A percentile compares a stretch with the other conserved stretches of the same genome.
These are phyloP conservation scores for Crithidia thermophila DNA, from an alignment of 208 protist species.

Conservation along the genomic window DNA sequence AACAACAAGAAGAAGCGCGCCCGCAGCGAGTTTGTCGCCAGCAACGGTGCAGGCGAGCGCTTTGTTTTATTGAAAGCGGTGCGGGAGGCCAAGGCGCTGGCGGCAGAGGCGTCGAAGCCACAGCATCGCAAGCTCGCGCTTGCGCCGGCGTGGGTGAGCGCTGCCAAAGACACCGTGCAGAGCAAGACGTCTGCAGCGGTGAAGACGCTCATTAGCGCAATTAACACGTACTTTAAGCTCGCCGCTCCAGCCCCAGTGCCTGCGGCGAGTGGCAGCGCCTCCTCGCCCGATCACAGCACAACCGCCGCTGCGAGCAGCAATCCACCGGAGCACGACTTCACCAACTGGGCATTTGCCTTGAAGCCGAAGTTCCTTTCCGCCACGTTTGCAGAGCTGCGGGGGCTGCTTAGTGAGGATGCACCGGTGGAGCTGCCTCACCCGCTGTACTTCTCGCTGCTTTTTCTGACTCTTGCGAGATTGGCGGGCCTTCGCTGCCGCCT, in stretches of 20 bases:
- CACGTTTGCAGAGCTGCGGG: constrained; percentile 18
- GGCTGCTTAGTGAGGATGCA: constrained; percentile 1
- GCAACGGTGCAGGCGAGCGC: background rate
- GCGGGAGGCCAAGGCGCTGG: constrained; percentile 16
- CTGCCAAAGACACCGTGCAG: constrained; percentile 37
- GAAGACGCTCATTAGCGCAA: constrained; percentile 30
- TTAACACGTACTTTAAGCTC: constrained; percentile 48
- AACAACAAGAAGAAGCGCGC: background rate
- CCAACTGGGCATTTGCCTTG: constrained; percentile 38
- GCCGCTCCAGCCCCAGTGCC: background rate
- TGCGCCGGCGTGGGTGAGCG: constrained; percentile 67
- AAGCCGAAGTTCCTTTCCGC: constrained; percentile 17
- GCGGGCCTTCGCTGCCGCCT: constrained; percentile 49
- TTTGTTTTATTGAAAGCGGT: constrained; percentile 36
- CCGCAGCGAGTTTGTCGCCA: background rate
- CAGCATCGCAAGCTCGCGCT: constrained; percentile 40
- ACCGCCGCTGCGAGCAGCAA: no score
- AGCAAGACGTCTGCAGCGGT: constrained; percentile 61
- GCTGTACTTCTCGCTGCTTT: constrained; percentile 55
- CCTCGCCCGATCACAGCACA: background rate
- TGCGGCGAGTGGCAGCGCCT: background rate
- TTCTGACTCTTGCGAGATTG: constrained; percentile 55
- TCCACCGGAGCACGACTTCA: constrained; percentile 39
- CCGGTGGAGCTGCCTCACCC: constrained; percentile 41
- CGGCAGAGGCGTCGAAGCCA: constrained; percentile 15